Evolutionary conservation across 306 rosid species (phyloP).

Genomic region (Chamaecrista fasciculata): DNA sequence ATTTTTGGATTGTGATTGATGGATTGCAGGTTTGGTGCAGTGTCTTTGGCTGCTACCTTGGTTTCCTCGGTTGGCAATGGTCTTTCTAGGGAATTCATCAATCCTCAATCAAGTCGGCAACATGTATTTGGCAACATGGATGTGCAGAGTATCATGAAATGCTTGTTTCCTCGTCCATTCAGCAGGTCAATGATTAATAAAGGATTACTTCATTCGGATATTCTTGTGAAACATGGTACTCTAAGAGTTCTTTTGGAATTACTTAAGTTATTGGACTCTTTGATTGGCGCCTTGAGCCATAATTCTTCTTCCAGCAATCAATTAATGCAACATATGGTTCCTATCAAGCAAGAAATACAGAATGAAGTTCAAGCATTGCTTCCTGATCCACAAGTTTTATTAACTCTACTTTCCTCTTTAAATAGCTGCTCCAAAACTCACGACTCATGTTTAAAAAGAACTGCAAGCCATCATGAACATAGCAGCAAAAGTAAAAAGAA

Average conservation of each 20-base stretch:
- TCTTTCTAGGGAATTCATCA: constrained; percentile 43
- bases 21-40: constrained; percentile 63
- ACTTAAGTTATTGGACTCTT: constrained; percentile 62
- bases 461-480: constrained; percentile 37
- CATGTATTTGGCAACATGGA: constrained; percentile 36
- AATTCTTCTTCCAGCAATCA: constrained; percentile 31
- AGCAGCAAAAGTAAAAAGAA: constrained; percentile 42
- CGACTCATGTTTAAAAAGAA: constrained; percentile 50
- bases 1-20: constrained; percentile 33
- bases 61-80: constrained; percentile 52
- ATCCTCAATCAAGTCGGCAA: constrained; percentile 37
- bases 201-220: constrained; percentile 73
- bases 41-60: constrained; percentile 70
- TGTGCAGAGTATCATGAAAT: constrained; percentile 53
- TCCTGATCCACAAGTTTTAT: constrained; percentile 79
- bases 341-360: constrained; percentile 65
- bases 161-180: constrained; percentile 78
- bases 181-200: constrained; percentile 64
- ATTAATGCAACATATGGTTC: constrained; percentile 24
- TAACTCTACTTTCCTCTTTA: constrained; percentile 63
- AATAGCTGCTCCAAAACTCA: constrained; percentile 47
- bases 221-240: constrained; percentile 76
- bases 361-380: constrained; percentile 65
- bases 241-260: constrained; percentile 79
- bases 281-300: constrained; percentile 43